These are phyloP conservation scores for Neolentinus lepideus DNA, from an alignment of 1,284 basidiomycete genomes.

Conservation along the genomic window DNA sequence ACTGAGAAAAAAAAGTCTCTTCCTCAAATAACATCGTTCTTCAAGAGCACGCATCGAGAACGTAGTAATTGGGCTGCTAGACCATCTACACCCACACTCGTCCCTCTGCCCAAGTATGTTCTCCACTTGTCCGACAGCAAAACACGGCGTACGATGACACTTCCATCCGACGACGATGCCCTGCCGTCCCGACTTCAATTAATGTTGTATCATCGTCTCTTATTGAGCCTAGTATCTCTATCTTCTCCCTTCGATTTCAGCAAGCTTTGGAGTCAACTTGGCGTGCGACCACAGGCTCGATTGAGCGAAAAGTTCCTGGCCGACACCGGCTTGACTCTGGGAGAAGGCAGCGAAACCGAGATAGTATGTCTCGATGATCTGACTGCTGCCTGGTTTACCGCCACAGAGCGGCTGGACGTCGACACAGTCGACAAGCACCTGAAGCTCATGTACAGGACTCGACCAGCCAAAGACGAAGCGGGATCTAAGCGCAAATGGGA, in stretches of 20 bases:
- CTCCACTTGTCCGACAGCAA: slow-evolving; percentile 72
- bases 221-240: slow-evolving; percentile 39
- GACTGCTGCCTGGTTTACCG: slow-evolving; percentile 19
- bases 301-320: slow-evolving; percentile 54
- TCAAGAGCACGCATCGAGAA: slow-evolving; percentile 8
- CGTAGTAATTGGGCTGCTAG: background rate
- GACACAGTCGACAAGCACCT: slow-evolving; percentile 9
- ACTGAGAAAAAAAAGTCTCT: slow-evolving; percentile 15
- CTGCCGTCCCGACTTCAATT: slow-evolving; percentile 68
- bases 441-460: background rate
- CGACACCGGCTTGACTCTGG: slow-evolving; percentile 37
- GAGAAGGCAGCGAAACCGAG: background rate
- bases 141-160: slow-evolving; percentile 45
- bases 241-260: slow-evolving; percentile 42
- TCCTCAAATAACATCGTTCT: slow-evolving; percentile 17
- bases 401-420: slow-evolving; percentile 23
- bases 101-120: slow-evolving; percentile 17
- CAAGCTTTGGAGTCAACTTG: slow-evolving; percentile 44
- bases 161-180: slow-evolving; percentile 62
- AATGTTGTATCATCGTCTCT: slow-evolving; percentile 77
- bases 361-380: slow-evolving; percentile 13
- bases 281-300: slow-evolving; percentile 32
- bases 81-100: background rate
- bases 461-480: background rate
- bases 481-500: background rate